Percentiles rank a stretch among this genome's conserved stretches.
Conservation (phyloP, 2,329 filamentous ascomycete species). For the Microdochium paspali region DNA sequence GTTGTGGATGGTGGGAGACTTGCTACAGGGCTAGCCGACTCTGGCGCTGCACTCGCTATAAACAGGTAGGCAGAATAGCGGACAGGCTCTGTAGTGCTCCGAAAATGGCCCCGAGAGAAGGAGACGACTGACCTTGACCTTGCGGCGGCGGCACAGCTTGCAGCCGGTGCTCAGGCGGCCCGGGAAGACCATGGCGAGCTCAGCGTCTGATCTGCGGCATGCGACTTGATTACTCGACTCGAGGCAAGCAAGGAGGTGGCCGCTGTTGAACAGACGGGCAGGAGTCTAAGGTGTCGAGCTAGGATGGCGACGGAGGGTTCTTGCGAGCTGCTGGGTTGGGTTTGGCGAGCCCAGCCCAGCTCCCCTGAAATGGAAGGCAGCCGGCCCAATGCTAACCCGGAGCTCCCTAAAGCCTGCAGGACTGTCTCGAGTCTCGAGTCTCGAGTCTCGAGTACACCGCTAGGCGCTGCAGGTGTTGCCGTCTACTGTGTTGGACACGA, state of each 20-base stretch:
- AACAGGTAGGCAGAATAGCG: no score
- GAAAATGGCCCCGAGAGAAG: no score
- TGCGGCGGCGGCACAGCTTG: conserved; percentile 3
- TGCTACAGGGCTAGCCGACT: no score
- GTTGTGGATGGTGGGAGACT: no score
- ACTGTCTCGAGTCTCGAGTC: no score
- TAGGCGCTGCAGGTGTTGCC: no score
- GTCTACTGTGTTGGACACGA: no score
- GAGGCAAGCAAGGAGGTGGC: not conserved
- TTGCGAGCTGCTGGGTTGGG: not conserved
- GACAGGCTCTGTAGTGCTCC: no score
- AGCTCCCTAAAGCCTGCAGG: no score
- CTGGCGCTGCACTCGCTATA: no score
- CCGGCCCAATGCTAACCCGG: not conserved
- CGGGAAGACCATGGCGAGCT: conserved; percentile 1
- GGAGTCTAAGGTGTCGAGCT: not conserved
- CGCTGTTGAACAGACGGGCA: not conserved
- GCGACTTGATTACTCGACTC: not conserved
- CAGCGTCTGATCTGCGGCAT: not conserved
- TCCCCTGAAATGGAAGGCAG: not conserved
- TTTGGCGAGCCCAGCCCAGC: not conserved
- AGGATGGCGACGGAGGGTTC: not conserved
- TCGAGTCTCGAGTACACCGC: no score
- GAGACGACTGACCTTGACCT: conserved; percentile 3
- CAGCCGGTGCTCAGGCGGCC: conserved; percentile 3